phyloP scores from a whole-genome alignment of 805 yeast species.

The Wickerhamomyces alni region DNA sequence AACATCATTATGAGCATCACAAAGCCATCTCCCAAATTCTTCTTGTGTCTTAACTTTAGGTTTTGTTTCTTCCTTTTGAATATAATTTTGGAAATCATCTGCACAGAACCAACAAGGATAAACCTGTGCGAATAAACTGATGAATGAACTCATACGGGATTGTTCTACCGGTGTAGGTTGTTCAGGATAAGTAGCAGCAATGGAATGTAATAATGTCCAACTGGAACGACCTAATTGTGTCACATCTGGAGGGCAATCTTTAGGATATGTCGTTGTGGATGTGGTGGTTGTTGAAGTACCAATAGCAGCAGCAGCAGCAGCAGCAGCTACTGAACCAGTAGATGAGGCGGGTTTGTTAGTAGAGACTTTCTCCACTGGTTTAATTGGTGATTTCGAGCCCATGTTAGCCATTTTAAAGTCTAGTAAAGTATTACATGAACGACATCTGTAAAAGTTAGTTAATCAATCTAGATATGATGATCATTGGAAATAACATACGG shows the following conservation, averaged over 20 bases:
- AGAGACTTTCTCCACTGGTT: not conserved
- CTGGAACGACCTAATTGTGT: constrained; percentile 74
- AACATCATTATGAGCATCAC: constrained; percentile 94
- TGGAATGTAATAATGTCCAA: constrained; percentile 87
- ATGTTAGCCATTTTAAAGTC: constrained; percentile 68
- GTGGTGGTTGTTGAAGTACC: constrained; percentile 12
- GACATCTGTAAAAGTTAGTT: constrained; percentile 40
- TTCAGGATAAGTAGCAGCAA: constrained; percentile 86
- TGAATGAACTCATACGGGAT: constrained; percentile 62
- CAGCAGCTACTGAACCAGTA: constrained; percentile 4
- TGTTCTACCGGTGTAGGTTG: constrained; percentile 58
- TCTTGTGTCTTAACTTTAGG: constrained; percentile 65
- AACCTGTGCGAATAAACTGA: constrained; percentile 64
- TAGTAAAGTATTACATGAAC: constrained; percentile 75
- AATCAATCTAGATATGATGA: not conserved
- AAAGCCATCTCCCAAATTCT: constrained; percentile 83
- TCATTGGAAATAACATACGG: constrained; percentile 53
- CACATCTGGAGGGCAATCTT: constrained; percentile 83
- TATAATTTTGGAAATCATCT: constrained; percentile 65
- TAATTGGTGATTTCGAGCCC: no score
- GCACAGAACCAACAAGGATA: constrained; percentile 97
- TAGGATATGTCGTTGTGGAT: constrained; percentile 24
- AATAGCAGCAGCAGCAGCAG: constrained; percentile 9
- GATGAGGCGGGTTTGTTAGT: constrained; percentile 2
- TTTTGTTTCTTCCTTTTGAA: constrained; percentile 37